phyloP scores from a whole-genome alignment of 345 rosid species.

The Moricandia arvensis region DNA sequence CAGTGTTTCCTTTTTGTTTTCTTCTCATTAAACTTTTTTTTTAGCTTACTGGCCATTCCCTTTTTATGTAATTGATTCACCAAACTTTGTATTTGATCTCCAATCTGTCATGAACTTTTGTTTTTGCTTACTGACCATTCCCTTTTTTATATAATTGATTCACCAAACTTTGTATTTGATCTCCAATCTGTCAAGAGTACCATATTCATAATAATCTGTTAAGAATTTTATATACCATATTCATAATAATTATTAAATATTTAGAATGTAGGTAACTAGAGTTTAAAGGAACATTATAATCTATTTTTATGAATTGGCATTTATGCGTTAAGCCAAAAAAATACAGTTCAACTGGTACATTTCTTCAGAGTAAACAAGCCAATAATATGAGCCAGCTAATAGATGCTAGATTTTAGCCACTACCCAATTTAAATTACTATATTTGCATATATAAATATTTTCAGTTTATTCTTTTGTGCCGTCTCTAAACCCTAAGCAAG shows the following conservation, averaged over 20 bases:
- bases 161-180: background rate
- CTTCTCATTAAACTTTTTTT: background rate
- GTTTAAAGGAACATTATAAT: background rate
- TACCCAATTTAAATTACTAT: background rate
- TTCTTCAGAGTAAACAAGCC: background rate
- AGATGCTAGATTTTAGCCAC: background rate
- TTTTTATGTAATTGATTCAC: background rate
- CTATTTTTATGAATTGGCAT: background rate
- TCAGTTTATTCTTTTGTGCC: background rate
- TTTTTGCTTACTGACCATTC: slow-evolving; percentile 7
- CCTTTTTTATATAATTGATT: background rate
- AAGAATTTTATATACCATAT: background rate
- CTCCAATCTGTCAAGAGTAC: background rate
- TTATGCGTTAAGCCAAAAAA: background rate
- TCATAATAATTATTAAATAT: background rate
- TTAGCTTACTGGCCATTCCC: slow-evolving; percentile 3
- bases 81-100: background rate
- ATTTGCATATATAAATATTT: background rate
- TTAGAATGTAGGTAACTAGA: background rate
- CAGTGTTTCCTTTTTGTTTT: background rate
- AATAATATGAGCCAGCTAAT: background rate
- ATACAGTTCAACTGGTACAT: background rate
- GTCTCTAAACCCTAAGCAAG: slow-evolving; percentile 6
- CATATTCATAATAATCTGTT: too few relatives aligned
- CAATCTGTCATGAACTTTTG: background rate